These are phyloP conservation scores for Rhododendron mucronatum DNA, from an alignment of 148 eudicot genomes.

Conservation along the genomic window DNA sequence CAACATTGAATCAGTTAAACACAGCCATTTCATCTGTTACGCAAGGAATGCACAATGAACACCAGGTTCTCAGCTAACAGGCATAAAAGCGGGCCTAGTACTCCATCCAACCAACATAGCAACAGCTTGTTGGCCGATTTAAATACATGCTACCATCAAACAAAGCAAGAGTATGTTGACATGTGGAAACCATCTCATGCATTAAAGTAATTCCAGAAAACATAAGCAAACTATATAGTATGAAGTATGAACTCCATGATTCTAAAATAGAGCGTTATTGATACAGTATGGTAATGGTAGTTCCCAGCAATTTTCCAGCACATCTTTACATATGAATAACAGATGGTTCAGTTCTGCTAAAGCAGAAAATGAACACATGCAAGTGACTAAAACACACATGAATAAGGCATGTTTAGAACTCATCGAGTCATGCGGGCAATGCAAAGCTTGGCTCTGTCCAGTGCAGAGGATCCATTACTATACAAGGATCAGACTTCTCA, in stretches of 20 bases:
- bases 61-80: neutral
- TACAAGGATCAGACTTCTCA: slow-evolving; percentile 65
- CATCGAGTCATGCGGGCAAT: slow-evolving; percentile 31
- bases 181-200: neutral
- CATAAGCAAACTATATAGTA: neutral
- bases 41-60: neutral
- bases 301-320: neutral
- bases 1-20: neutral
- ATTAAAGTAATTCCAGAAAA: neutral
- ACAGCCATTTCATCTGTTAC: neutral
- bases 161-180: neutral
- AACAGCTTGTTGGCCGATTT: neutral
- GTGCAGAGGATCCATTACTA: slow-evolving; percentile 74
- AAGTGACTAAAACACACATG: neutral
- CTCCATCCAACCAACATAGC: neutral
- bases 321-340: neutral
- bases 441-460: slow-evolving; percentile 75
- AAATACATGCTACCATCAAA: neutral
- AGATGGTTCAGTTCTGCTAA: neutral
- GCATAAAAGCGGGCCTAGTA: neutral
- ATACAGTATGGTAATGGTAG: neutral
- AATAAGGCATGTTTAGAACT: slow-evolving; percentile 1
- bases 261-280: neutral
- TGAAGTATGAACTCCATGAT: neutral
- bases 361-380: neutral